Evolutionary conservation across 441 rosid species (phyloP), one percentile per base, ranked within the genome.

Genomic region (Pelargonium cotyledonis): DNA sequence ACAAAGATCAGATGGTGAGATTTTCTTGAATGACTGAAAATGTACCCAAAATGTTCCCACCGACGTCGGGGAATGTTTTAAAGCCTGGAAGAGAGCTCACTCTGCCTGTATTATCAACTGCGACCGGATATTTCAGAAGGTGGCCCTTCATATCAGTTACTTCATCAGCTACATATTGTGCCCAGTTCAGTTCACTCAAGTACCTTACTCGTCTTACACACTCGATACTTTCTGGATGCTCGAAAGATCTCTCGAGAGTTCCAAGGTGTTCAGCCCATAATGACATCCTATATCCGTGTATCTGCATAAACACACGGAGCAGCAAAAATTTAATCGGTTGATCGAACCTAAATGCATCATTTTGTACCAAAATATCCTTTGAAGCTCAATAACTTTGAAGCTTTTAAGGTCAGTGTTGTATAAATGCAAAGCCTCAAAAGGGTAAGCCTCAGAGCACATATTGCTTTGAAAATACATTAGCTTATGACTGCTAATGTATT

Each of bases 251-350:
- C 61, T 94, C 97, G 0, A 87, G 64, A 7, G 68, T 66, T 72
- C 93, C 99, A 1, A 82, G 69, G 73, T 94, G 99, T 68, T 94
- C 99, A 15, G 96, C 94, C 99, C 99, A 94, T 18, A 94, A 87
- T 0, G 97, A 91, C 99, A 94, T 91, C 75, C 99, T 83, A 70
- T 94, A 94, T 65, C 99, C 99, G 70, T 89, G 80, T 29, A 94
- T 82, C 99, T 94, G 68, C 78, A 77, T 51, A 53, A 65, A 44
- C 38, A 53, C 65, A 58, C 5, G 6, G 75, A 40, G 26, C 8
- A n/a, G 58, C 4, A 14, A 3, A 14, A 12, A 1, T 14, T 2
- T 47, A 3, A 1, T 2, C 53, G 3, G 10, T 47, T 9, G 38
- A 19, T 47, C 62, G 19, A 51, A 11, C 62, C 38, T 40, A 23